phyloP scores from a whole-genome alignment of 176 grass and related monocot genomes.

The Rhipidocladum racemiflorum region DNA sequence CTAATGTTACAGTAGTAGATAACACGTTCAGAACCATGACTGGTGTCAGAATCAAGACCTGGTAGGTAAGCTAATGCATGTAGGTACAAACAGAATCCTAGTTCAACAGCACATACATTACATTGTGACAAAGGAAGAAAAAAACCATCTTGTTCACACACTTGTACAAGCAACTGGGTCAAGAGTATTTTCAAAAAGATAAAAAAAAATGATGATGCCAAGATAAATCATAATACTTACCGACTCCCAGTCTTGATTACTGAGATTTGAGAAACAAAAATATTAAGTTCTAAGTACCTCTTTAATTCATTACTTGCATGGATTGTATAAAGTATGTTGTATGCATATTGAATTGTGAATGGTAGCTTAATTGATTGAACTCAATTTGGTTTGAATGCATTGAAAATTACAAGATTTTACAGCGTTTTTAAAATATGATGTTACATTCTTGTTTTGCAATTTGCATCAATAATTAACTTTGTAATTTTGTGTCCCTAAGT shows the following conservation, averaged over 20 bases:
- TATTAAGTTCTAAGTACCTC: too few relatives aligned
- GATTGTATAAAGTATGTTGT: too few relatives aligned
- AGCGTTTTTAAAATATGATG: too few relatives aligned
- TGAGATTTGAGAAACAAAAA: too few relatives aligned
- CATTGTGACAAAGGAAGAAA: not conserved
- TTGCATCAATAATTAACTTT: too few relatives aligned
- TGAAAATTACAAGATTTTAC: too few relatives aligned
- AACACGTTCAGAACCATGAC: conserved; percentile 91
- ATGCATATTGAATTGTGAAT: too few relatives aligned
- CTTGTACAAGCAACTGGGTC: not conserved
- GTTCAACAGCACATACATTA: conserved; percentile 2
- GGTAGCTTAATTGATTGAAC: too few relatives aligned
- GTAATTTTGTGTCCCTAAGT: not conserved
- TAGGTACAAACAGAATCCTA: conserved; percentile 27
- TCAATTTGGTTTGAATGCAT: too few relatives aligned
- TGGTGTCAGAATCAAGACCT: conserved; percentile 99
- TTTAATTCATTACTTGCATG: too few relatives aligned
- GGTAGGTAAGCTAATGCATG: conserved; percentile 69
- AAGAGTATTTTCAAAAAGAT: not conserved
- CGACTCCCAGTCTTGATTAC: too few relatives aligned
- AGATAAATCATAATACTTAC: conserved; percentile 15
- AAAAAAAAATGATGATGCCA: not conserved
- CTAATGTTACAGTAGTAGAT: conserved; percentile 92
- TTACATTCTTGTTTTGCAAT: too few relatives aligned
- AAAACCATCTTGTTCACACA: not conserved